Evolutionary conservation across 2,329 filamentous ascomycete genomes (phyloP), one percentile per base, ranked within the genome.

Genomic region (Hypoxylon sp.): DNA sequence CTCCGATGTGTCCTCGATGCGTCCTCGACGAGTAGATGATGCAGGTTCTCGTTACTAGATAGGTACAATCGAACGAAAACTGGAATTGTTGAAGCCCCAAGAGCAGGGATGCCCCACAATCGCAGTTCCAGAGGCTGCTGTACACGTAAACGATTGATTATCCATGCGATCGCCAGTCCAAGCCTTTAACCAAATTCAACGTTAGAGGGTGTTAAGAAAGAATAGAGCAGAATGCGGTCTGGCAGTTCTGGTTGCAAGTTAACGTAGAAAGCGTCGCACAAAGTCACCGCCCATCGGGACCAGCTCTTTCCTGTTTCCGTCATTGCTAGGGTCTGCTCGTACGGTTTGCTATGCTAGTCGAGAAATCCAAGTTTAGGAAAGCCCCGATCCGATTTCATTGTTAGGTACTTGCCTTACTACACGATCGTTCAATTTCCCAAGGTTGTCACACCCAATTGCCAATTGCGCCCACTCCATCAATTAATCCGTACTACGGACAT

Each of bases 71-170:
- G 37, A 65, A 48, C 56, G 48, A 57, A 41, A 65, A 67, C 53
- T 68, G 61, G 61, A 68, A 65, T 68, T 68, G 48, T 57, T 61
- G 23, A 29, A 47, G 43, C 32, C 25, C 32, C n/a, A 47, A 41
- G 51, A 46, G 43, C 59, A 63, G 62, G 66, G 63, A 67, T 63
- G 51, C 62, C 62, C 66, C 66, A 68, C 59, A 68, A 55, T 30
- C 12, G 50, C 37, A 41, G 16, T 27, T 23, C 63, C 59, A 66
- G 52, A 68, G 30, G 39, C 39, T 19, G 30, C n/a, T 61, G 59
- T 63, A 54, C 59, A 69, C 66, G 66, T 66, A 68, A 62, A 65
- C 50, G 61, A 61, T 53, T 55, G 53, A 64, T 63, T 62, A 56
- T 29, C 58, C 61, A 45, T 60, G 34, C 30, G 58, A 68, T 65